phyloP scores from a whole-genome alignment of 768 basidiomycete species.

The Russula abietina region DNA sequence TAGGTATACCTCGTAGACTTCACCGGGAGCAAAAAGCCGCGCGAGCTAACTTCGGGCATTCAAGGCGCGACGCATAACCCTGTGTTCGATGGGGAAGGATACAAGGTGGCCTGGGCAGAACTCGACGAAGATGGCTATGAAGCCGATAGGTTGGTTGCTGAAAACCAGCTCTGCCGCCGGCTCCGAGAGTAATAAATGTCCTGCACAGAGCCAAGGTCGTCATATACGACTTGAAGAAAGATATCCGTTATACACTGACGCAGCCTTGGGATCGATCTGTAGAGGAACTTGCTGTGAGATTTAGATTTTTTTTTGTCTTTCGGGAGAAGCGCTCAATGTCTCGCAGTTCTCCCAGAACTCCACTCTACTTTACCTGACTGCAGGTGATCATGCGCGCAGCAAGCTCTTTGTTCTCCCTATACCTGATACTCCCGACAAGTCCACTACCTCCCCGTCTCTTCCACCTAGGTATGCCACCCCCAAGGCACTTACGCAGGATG shows the following conservation, averaged over 20 bases:
- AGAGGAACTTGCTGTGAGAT: conserved; percentile 49
- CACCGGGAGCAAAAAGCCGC: conserved; percentile 42
- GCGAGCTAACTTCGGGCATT: conserved; percentile 72
- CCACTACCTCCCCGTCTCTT: conserved; percentile 47
- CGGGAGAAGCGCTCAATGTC: background rate
- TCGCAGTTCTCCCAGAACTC: conserved; percentile 70
- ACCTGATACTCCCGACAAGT: conserved; percentile 52
- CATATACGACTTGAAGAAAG: conserved; percentile 64
- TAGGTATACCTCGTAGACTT: conserved; percentile 70
- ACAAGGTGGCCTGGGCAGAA: conserved; percentile 83
- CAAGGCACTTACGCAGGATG: conserved; percentile 49
- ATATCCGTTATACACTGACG: conserved; percentile 67
- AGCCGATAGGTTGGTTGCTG: conserved; percentile 55
- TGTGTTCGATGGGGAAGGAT: conserved; percentile 57
- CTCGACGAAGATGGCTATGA: conserved; percentile 86
- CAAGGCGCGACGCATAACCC: conserved; percentile 82
- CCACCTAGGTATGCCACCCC: conserved; percentile 46
- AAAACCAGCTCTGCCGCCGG: background rate
- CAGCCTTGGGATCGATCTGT: conserved; percentile 85
- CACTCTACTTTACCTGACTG: conserved; percentile 61
- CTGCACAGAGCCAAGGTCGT: conserved; percentile 61
- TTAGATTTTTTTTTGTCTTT: background rate
- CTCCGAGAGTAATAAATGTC: background rate
- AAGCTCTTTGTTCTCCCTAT: conserved; percentile 70
- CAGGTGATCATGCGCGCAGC: conserved; percentile 70